These are phyloP conservation scores for Helotiales sp. DNA, from an alignment of 2,329 filamentous ascomycete genomes.

Conservation along the genomic window DNA sequence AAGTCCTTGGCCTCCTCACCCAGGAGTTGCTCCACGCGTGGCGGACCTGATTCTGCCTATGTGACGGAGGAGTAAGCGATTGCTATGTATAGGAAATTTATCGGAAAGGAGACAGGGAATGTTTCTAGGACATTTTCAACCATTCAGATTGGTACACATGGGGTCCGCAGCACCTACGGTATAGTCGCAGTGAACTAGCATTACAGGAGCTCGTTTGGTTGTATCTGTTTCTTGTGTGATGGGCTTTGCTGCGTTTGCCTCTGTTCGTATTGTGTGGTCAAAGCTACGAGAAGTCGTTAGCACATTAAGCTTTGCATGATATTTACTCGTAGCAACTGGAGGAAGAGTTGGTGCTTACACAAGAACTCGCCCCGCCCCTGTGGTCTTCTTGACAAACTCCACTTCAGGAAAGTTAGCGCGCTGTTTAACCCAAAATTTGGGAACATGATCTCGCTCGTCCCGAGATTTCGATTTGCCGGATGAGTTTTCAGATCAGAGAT, in stretches of 20 bases:
- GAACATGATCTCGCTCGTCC: no score
- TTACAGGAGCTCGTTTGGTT: constrained; percentile 24
- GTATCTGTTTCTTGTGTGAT: constrained; percentile 26
- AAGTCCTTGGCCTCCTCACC: constrained; percentile 20
- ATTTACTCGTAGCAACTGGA: neutral
- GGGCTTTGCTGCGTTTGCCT: constrained; percentile 24
- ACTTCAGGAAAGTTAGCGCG: no score
- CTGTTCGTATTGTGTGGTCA: constrained; percentile 28
- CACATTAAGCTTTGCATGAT: neutral
- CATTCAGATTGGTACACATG: no score
- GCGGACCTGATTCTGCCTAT: constrained; percentile 17
- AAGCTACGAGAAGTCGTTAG: neutral
- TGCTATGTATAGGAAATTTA: no score
- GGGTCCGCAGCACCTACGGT: no score
- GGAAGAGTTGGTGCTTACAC: neutral
- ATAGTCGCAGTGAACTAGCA: constrained; percentile 30
- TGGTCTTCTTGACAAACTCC: constrained; percentile 24
- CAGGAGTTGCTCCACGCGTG: constrained; percentile 23
- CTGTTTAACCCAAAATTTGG: no score
- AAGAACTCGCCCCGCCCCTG: constrained; percentile 22
- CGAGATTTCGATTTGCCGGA: no score
- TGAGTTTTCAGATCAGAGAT: no score
- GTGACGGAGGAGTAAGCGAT: no score
- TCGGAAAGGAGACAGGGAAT: no score
- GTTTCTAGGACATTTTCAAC: no score